Conservation (phyloP, 441 rosid species). For the Manihot esculenta region DNA sequence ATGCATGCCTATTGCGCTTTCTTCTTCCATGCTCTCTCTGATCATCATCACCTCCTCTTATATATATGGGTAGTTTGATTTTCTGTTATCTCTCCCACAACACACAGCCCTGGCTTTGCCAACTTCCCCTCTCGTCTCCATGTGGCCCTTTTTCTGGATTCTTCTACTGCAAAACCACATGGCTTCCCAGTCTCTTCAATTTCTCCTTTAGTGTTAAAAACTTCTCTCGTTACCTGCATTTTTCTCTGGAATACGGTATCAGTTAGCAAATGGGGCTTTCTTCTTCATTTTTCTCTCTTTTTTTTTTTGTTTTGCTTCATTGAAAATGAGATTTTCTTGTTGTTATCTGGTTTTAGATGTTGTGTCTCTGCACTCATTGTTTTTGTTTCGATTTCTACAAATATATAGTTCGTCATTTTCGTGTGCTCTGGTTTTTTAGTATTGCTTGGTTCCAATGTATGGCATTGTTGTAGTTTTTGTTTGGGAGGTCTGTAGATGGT, state of each 20-base stretch:
- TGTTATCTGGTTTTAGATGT: too few relatives aligned
- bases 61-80: slow-evolving; percentile 11
- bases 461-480: background rate
- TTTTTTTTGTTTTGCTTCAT: too few relatives aligned
- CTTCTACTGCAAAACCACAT: background rate
- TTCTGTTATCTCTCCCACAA: background rate
- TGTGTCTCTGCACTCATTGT: too few relatives aligned
- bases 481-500: background rate
- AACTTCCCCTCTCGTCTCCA: slow-evolving; percentile 36
- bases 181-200: slow-evolving; percentile 1
- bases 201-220: slow-evolving; percentile 14
- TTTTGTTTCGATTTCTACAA: background rate
- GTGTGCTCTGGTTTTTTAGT: background rate
- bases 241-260: background rate
- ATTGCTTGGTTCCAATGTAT: background rate
- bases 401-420: background rate
- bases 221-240: slow-evolving; percentile 26
- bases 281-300: too few relatives aligned
- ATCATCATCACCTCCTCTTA: background rate
- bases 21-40: too few relatives aligned
- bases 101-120: slow-evolving; percentile 30
- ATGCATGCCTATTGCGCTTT: too few relatives aligned
- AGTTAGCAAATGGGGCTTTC: too few relatives aligned
- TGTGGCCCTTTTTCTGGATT: slow-evolving; percentile 12
- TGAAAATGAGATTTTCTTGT: too few relatives aligned